Percentiles rank a stretch among this genome's conserved stretches.
phyloP scores from a whole-genome alignment of 2,329 filamentous ascomycete genomes.

The Chlorencoelia australis region DNA sequence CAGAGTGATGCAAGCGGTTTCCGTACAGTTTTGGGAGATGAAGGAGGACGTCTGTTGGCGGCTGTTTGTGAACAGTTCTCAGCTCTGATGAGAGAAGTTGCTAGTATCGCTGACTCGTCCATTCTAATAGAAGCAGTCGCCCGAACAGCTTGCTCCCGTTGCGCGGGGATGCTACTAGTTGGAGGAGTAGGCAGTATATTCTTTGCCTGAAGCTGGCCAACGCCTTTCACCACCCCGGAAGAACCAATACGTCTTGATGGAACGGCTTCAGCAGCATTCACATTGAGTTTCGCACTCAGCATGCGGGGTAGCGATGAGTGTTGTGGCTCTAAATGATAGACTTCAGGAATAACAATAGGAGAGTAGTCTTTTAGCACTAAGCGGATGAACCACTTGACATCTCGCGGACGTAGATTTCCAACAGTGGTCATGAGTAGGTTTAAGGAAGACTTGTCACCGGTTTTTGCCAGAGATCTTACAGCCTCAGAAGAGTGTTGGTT shows the following conservation, averaged over 20 bases:
- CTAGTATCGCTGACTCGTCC: too few relatives aligned
- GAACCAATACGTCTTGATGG: not conserved
- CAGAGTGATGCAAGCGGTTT: not conserved
- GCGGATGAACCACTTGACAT: conserved; percentile 82
- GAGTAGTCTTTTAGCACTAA: conserved; percentile 67
- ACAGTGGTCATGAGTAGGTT: conserved; percentile 34
- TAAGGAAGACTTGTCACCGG: conserved; percentile 2
- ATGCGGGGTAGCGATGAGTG: not conserved
- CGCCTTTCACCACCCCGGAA: not conserved
- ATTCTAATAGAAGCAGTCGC: too few relatives aligned
- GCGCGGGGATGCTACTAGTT: too few relatives aligned
- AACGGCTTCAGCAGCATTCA: not conserved
- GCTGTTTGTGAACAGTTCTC: too few relatives aligned
- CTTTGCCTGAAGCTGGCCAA: not conserved
- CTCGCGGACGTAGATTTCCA: conserved; percentile 45
- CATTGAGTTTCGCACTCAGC: not conserved
- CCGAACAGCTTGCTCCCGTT: too few relatives aligned
- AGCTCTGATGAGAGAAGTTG: too few relatives aligned
- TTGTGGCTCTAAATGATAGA: conserved; percentile 7
- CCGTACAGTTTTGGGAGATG: too few relatives aligned
- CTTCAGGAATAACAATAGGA: conserved; percentile 52
- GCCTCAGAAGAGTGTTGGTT: conserved; percentile 61
- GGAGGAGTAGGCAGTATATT: too few relatives aligned
- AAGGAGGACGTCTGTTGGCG: too few relatives aligned
- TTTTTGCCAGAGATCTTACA: conserved; percentile 33